Base-by-base conservation (phyloP, 768 basidiomycete species). In the Boletus speciosus region DNA sequence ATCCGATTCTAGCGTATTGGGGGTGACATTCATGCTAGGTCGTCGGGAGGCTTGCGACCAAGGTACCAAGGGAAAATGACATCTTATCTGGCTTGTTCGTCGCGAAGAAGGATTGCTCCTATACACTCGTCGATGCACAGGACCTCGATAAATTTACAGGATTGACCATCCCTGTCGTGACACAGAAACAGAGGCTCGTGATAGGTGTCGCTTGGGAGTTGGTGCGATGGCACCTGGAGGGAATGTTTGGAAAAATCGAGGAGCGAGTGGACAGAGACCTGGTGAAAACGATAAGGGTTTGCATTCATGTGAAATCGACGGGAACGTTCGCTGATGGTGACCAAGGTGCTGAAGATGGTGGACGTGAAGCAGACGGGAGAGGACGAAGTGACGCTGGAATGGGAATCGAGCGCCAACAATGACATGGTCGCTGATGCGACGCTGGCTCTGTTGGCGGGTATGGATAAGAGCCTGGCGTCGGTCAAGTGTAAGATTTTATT, bases 371-470 rank as follows among this genome's bases (percentile, higher is more conserved):
- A 82, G 35, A 85, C 81, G 5, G 74, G 74, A 35, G 83, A 88
- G 60, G 83, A 88, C 51, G 88, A 93, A 62, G 71, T 95, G 14
- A 90, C 92, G 0, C 66, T 98, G 43, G 92, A 96, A 70, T 99
- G 96, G 96, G 86, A 86, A 40, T 94, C 94, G 0, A 88, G 86
- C 61, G 85, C 88, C 7, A 90, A 88, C 64, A 96, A 93, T 61
- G 96, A 99, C 67, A 98, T 98, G 93, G 88, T 99, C 49, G 96
- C 96, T 6, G 96, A 98, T 68, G 93, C 95, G 14, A 90, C 92
- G 0, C 66, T 98, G 43, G 92, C 92, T 0, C 74, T 98, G 38
- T 81, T 98, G 35, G 83, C 89, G 0, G 88, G 93, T 1, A 90
- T 97, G 47, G 95, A 97, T 70, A 84, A 81, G 61, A 94, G 92